Percentiles rank a stretch among this genome's conserved stretches.
Conservation (phyloP, 1,284 basidiomycete genomes). For the Boletus holoroseus region DNA sequence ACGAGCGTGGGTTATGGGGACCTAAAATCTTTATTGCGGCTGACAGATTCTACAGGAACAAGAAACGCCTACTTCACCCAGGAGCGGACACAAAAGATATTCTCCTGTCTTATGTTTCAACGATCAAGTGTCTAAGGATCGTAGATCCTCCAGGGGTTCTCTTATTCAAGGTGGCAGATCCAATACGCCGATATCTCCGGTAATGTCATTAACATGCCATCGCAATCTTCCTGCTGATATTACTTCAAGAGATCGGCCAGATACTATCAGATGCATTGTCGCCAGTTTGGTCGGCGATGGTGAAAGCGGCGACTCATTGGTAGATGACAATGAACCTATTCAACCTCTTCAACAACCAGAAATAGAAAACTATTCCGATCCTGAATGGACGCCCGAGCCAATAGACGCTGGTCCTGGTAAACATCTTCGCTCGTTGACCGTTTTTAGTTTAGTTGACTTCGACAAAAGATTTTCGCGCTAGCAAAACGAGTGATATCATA, state of each 20-base stretch:
- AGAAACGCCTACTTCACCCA: slow-evolving; percentile 87
- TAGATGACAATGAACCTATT: slow-evolving; percentile 76
- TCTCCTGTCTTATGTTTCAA: slow-evolving; percentile 88
- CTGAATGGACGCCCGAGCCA: slow-evolving; percentile 91
- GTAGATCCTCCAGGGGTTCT: slow-evolving; percentile 91
- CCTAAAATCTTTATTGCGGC: not conserved
- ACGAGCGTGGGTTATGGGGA: slow-evolving; percentile 49
- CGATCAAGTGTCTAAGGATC: slow-evolving; percentile 86
- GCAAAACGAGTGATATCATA: slow-evolving; percentile 84
- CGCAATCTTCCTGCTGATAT: slow-evolving; percentile 1
- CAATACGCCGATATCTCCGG: slow-evolving; percentile 84
- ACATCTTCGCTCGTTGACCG: not conserved
- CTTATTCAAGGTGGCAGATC: slow-evolving; percentile 86
- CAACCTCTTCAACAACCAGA: slow-evolving; percentile 67
- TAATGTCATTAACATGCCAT: slow-evolving; percentile 26
- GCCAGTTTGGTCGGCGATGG: slow-evolving; percentile 83
- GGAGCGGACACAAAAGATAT: slow-evolving; percentile 94
- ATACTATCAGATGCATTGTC: slow-evolving; percentile 92
- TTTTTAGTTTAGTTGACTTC: slow-evolving; percentile 6
- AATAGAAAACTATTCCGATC: slow-evolving; percentile 81
- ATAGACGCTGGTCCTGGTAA: slow-evolving; percentile 79
- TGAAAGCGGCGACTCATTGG: slow-evolving; percentile 72
- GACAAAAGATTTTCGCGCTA: slow-evolving; percentile 74
- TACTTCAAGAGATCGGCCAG: slow-evolving; percentile 64
- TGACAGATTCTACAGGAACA: slow-evolving; percentile 50